phyloP scores from a whole-genome alignment of 1,139 yeast species.

The Debaryomyces psychrophilus region DNA sequence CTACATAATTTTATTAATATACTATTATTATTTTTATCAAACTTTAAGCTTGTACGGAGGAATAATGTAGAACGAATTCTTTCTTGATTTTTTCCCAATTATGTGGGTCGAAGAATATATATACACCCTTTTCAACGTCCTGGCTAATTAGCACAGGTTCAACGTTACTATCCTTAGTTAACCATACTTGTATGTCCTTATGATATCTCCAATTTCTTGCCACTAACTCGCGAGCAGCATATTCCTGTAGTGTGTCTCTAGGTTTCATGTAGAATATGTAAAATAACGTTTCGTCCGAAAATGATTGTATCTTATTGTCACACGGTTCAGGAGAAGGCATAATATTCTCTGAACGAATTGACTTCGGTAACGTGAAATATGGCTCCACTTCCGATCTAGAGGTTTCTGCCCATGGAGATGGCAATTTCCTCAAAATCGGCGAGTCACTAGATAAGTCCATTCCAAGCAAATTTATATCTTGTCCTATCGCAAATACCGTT shows the following conservation, averaged over 20 bases:
- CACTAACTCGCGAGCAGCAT: slow-evolving; percentile 87
- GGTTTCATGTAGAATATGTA: slow-evolving; percentile 94
- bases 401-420: slow-evolving; percentile 95
- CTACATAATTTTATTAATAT: slow-evolving; percentile 10
- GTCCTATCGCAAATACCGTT: slow-evolving; percentile 78
- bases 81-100: slow-evolving; percentile 94
- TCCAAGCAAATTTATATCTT: slow-evolving; percentile 76
- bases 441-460: slow-evolving; percentile 56
- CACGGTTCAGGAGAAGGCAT: slow-evolving; percentile 48
- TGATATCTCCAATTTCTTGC: slow-evolving; percentile 97
- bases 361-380: slow-evolving; percentile 59
- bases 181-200: slow-evolving; percentile 93
- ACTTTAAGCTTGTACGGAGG: slow-evolving; percentile 48
- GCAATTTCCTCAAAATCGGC: slow-evolving; percentile 67
- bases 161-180: slow-evolving; percentile 88
- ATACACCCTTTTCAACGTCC: slow-evolving; percentile 92
- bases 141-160: slow-evolving; percentile 87
- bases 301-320: slow-evolving; percentile 72
- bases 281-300: slow-evolving; percentile 91
- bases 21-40: neutral
- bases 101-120: slow-evolving; percentile 93
- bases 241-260: slow-evolving; percentile 88
- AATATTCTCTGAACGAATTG: slow-evolving; percentile 54
- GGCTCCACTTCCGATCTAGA: slow-evolving; percentile 93
- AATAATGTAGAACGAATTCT: slow-evolving; percentile 72